phyloP scores from a whole-genome alignment of 345 rosid species.

The Melaleuca quinquenervia region DNA sequence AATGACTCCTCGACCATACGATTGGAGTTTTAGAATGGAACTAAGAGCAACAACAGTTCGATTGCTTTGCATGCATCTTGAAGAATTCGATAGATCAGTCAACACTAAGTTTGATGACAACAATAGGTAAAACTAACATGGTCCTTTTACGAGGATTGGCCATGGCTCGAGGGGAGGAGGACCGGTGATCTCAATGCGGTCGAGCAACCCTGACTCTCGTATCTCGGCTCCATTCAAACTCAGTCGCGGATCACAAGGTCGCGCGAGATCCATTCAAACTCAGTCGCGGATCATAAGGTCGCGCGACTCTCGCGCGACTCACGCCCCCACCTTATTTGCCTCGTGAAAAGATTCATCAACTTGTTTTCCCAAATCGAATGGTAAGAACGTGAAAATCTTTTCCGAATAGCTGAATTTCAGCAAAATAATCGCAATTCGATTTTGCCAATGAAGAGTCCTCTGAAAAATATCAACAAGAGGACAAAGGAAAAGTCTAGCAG shows the following conservation, averaged over 20 bases:
- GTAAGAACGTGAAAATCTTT: background rate
- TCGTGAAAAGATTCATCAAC: background rate
- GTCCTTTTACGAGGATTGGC: no score
- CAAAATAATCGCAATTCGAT: background rate
- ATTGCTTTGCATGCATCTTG: background rate
- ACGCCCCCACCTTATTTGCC: no score
- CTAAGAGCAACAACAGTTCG: background rate
- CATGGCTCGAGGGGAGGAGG: no score
- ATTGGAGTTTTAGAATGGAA: background rate
- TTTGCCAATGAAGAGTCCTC: background rate
- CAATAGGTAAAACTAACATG: no score
- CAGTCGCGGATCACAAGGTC: no score
- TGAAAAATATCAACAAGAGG: background rate
- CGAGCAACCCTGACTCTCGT: no score
- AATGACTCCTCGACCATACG: background rate
- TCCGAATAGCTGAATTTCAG: background rate
- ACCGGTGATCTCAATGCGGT: no score
- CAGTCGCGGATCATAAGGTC: no score
- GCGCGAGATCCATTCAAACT: no score
- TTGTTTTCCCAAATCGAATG: background rate
- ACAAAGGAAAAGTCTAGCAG: background rate
- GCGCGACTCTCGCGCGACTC: no score
- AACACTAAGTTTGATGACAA: background rate
- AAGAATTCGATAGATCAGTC: background rate
- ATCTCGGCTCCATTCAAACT: no score